Conservation (phyloP, 2,329 filamentous ascomycete species). For the Akanthomyces lecanii region DNA sequence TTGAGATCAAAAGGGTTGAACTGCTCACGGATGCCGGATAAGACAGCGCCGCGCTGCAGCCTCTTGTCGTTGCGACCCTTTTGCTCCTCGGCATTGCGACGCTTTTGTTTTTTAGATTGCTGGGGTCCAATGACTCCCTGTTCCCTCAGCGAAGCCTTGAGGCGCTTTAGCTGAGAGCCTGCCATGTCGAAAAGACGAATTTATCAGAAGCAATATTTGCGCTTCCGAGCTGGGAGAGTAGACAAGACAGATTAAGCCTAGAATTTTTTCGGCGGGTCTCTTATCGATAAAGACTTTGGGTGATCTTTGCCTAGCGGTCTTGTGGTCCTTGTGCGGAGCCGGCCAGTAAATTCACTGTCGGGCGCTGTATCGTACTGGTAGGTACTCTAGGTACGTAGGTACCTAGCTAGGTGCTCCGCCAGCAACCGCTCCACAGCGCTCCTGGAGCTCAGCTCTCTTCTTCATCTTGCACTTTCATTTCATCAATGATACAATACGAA, state of each 20-base stretch:
- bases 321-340: too few relatives aligned
- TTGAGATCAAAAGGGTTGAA: constrained; percentile 99
- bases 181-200: constrained; percentile 59
- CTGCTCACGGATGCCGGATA: constrained; percentile 84
- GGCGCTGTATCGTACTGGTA: too few relatives aligned
- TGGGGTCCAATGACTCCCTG: constrained; percentile 88
- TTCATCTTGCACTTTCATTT: too few relatives aligned
- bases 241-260: neutral
- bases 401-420: too few relatives aligned
- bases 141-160: constrained; percentile 85
- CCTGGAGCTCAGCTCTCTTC: too few relatives aligned
- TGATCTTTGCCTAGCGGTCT: too few relatives aligned
- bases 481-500: too few relatives aligned
- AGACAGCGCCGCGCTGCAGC: constrained; percentile 68
- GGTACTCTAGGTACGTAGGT: too few relatives aligned
- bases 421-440: too few relatives aligned
- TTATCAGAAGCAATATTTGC: neutral
- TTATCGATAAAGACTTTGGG: constrained; percentile 12
- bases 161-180: constrained; percentile 91
- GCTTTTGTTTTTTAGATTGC: constrained; percentile 92
- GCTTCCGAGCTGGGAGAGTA: neutral
- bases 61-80: constrained; percentile 66
- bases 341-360: too few relatives aligned
- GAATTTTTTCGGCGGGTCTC: constrained; percentile 11
- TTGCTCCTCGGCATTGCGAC: constrained; percentile 64